Evolutionary conservation across 805 yeast species (phyloP).

Genomic region (Wickerhamomyces rabaulensis): DNA sequence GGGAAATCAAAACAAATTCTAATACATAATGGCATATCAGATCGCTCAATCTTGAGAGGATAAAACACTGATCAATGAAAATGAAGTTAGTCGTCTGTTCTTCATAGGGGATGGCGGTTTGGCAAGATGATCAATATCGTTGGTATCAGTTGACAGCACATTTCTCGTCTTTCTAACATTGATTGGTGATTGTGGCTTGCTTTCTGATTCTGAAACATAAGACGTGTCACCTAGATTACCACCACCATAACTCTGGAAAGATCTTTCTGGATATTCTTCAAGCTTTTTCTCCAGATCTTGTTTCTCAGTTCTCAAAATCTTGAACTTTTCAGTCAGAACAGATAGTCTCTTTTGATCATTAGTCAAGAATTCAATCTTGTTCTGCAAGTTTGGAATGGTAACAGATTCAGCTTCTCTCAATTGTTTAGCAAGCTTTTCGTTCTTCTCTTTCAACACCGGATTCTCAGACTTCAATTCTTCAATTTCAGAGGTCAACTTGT

Average conservation of each 20-base stretch:
- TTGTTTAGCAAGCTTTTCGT: conserved; percentile 35
- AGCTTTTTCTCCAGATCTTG: conserved; percentile 29
- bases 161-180: neutral
- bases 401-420: conserved; percentile 37
- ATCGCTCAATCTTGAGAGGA: neutral
- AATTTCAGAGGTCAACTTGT: conserved; percentile 42
- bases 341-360: conserved; percentile 20
- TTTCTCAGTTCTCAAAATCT: conserved; percentile 26
- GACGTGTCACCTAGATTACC: neutral
- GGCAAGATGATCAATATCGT: conserved; percentile 2
- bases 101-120: conserved; percentile 2
- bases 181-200: neutral
- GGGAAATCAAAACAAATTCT: neutral
- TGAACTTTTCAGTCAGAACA: conserved; percentile 23
- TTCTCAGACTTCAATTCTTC: conserved; percentile 33
- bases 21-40: neutral
- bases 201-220: neutral
- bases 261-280: conserved; percentile 1
- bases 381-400: conserved; percentile 42
- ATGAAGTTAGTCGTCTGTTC: conserved; percentile 8
- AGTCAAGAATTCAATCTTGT: conserved; percentile 31
- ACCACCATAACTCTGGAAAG: neutral
- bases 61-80: conserved; percentile 11
- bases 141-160: neutral
- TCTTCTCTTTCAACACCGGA: conserved; percentile 31